Evolutionary conservation across 2,329 filamentous ascomycete genomes (phyloP).

Genomic region (Pseudogymnoascus sp.): DNA sequence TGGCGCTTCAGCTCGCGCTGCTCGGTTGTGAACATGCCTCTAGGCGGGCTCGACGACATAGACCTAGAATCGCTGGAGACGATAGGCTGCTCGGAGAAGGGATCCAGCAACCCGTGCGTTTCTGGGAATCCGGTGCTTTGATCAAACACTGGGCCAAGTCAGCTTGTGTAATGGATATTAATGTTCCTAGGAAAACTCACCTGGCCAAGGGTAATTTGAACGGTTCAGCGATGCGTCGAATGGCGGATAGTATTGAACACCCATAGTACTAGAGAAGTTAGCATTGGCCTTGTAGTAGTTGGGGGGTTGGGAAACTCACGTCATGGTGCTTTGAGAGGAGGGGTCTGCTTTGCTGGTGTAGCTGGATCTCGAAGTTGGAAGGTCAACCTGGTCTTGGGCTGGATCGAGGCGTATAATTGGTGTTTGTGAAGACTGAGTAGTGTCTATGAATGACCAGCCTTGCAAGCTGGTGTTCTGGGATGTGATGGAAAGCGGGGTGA

Average conservation of each 20-base stretch:
- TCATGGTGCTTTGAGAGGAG: constrained; percentile 3
- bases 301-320: constrained; percentile 1
- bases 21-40: constrained; percentile 46
- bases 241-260: neutral
- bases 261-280: constrained; percentile 1
- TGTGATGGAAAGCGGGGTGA: neutral
- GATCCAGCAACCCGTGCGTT: neutral
- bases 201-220: constrained; percentile 1
- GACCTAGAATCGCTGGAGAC: constrained; percentile 21
- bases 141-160: neutral
- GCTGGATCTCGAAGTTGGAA: neutral
- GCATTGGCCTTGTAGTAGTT: neutral
- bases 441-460: constrained; percentile 5
- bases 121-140: neutral
- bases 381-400: neutral
- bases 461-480: neutral
- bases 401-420: neutral
- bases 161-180: neutral
- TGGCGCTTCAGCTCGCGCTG: constrained; percentile 56
- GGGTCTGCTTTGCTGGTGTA: neutral
- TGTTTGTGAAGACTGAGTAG: constrained; percentile 1
- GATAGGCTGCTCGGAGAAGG: neutral
- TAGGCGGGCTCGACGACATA: constrained; percentile 49
- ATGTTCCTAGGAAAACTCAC: neutral
- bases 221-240: constrained; percentile 2